Conservation (phyloP, 1,284 basidiomycete genomes). For the Sutorius eximius region DNA sequence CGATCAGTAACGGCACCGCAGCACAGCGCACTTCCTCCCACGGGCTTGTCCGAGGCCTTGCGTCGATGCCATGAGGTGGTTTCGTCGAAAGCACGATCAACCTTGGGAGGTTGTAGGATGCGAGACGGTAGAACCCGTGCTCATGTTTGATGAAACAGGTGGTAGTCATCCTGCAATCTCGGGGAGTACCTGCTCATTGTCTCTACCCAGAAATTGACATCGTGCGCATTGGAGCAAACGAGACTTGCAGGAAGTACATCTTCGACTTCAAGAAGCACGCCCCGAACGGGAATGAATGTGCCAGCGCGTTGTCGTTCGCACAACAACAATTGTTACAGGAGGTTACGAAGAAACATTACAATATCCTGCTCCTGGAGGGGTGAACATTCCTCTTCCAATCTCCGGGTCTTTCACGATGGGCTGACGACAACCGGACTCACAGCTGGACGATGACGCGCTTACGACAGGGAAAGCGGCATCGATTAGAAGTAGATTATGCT, state of each 20-base stretch:
- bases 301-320: conserved; percentile 60
- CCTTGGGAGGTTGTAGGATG: conserved; percentile 78
- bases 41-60: conserved; percentile 15
- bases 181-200: conserved; percentile 9
- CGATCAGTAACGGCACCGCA: conserved; percentile 22
- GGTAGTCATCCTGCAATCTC: conserved; percentile 39
- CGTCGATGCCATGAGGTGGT: conserved; percentile 36
- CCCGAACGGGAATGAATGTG: conserved; percentile 40
- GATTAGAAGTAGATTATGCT: conserved; percentile 67
- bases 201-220: conserved; percentile 57
- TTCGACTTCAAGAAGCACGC: conserved; percentile 56
- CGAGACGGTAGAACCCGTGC: conserved; percentile 60
- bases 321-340: conserved; percentile 61
- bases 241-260: conserved; percentile 59
- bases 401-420: not conserved
- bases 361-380: conserved; percentile 69
- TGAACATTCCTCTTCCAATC: conserved; percentile 32
- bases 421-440: conserved; percentile 14
- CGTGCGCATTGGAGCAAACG: conserved; percentile 46
- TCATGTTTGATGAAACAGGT: conserved; percentile 63
- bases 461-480: conserved; percentile 58
- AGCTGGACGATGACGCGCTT: conserved; percentile 71
- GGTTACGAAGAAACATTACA: conserved; percentile 56
- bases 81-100: conserved; percentile 51
- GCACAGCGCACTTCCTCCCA: conserved; percentile 10